These are phyloP conservation scores for Sphaerostilbella broomeana DNA, from an alignment of 2,329 filamentous ascomycete species.

Conservation along the genomic window DNA sequence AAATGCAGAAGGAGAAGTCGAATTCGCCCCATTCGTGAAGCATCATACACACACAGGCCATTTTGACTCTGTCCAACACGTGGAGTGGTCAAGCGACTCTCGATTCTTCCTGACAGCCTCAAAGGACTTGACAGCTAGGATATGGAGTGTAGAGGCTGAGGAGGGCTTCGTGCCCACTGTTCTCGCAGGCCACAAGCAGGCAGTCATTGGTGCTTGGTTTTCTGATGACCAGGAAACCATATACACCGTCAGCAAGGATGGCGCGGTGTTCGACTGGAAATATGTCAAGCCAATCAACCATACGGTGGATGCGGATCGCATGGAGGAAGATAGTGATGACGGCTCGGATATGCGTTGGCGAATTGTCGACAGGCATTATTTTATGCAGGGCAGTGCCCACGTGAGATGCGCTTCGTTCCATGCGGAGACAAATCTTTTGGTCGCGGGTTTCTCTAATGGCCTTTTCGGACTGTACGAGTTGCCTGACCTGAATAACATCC, in stretches of 20 bases:
- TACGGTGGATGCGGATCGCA: conserved; percentile 52
- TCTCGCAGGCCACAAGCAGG: conserved; percentile 83
- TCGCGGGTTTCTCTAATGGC: conserved; percentile 92
- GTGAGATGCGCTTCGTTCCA: conserved; percentile 91
- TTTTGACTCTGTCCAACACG: conserved; percentile 76
- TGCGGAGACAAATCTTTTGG: conserved; percentile 78
- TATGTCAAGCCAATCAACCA: conserved; percentile 59
- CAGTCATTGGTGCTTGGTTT: conserved; percentile 93
- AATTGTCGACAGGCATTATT: conserved; percentile 86
- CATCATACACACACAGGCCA: conserved; percentile 83
- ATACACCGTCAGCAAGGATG: conserved; percentile 94
- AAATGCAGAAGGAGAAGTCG: conserved; percentile 71
- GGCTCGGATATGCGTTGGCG: conserved; percentile 73
- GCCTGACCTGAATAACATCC: conserved; percentile 91
- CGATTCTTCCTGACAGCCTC: conserved; percentile 90
- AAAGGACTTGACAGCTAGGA: conserved; percentile 83
- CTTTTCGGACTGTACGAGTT: conserved; percentile 92
- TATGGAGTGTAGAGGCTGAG: conserved; percentile 89
- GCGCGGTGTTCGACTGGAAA: conserved; percentile 91
- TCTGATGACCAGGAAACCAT: conserved; percentile 91
- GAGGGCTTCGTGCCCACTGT: conserved; percentile 86
- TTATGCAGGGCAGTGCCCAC: conserved; percentile 83
- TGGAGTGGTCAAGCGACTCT: conserved; percentile 95
- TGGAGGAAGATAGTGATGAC: conserved; percentile 49
- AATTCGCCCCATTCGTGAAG: conserved; percentile 90